phyloP scores from a whole-genome alignment of 805 yeast genomes.

The Hanseniaspora hatyaiensis region DNA sequence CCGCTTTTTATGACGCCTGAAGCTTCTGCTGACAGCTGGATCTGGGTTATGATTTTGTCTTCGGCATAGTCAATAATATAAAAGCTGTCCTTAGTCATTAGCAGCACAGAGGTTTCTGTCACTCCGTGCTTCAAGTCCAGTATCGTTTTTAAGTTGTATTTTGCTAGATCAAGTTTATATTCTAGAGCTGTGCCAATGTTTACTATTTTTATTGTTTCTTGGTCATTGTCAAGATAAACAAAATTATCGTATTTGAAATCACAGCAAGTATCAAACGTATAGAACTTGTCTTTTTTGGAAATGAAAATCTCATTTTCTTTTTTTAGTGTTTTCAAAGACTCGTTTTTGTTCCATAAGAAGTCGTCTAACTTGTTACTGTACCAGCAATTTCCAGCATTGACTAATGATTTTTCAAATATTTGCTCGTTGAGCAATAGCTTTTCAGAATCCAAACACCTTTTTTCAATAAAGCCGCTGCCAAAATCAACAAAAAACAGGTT shows the following conservation, averaged over 20 bases:
- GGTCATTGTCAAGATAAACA: slow-evolving; percentile 3
- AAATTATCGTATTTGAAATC: slow-evolving; percentile 12
- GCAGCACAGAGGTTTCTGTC: slow-evolving; percentile 6
- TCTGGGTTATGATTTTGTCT: neutral
- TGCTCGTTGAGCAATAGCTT: neutral
- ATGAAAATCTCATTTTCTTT: neutral
- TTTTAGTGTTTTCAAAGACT: neutral
- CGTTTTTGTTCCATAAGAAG: neutral
- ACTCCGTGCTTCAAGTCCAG: slow-evolving; percentile 12
- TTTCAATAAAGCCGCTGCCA: slow-evolving; percentile 9
- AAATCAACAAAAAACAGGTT: neutral
- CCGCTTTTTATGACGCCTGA: neutral
- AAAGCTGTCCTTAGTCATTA: neutral
- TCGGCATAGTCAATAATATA: slow-evolving; percentile 5
- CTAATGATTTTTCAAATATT: neutral
- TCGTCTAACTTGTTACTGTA: neutral
- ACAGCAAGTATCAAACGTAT: neutral
- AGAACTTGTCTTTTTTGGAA: slow-evolving; percentile 4
- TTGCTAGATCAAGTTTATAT: neutral
- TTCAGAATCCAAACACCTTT: neutral
- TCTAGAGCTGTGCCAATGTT: neutral
- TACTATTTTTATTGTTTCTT: slow-evolving; percentile 1
- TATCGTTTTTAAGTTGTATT: neutral
- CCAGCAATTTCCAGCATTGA: slow-evolving; percentile 5
- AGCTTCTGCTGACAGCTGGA: neutral